Conservation (phyloP, 768 basidiomycete genomes). For the Pulveroboletus ravenelii region DNA sequence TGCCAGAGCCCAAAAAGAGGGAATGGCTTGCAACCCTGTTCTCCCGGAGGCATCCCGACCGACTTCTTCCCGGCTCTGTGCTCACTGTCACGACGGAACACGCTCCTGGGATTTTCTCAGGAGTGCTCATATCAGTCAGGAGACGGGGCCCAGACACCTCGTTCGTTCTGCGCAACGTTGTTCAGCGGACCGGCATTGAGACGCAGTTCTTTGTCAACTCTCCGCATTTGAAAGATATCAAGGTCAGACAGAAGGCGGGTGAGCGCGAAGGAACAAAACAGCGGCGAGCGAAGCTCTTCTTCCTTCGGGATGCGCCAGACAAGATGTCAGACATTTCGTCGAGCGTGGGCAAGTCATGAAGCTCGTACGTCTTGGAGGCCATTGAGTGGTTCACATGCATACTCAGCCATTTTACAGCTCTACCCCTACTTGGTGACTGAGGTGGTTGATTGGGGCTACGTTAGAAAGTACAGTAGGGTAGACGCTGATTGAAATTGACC, state of each 20-base stretch:
- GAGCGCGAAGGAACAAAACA: constrained; percentile 45
- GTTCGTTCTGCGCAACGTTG: constrained; percentile 85
- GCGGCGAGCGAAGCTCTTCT: constrained; percentile 78
- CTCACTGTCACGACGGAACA: constrained; percentile 73
- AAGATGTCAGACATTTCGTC: constrained; percentile 76
- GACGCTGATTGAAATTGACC: not conserved
- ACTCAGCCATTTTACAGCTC: constrained; percentile 8
- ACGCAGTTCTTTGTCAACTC: constrained; percentile 86
- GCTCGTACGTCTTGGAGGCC: constrained; percentile 9
- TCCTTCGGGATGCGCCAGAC: constrained; percentile 74
- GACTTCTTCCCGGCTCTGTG: constrained; percentile 81
- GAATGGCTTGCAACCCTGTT: constrained; percentile 66
- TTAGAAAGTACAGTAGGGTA: constrained; percentile 11
- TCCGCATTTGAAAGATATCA: constrained; percentile 84
- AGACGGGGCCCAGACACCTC: constrained; percentile 82
- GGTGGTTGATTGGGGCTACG: not conserved
- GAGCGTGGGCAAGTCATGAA: constrained; percentile 32
- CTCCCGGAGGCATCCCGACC: constrained; percentile 59
- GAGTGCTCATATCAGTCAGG: constrained; percentile 79
- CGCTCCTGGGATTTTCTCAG: constrained; percentile 80
- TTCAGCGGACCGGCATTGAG: constrained; percentile 90
- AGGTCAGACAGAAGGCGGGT: constrained; percentile 61
- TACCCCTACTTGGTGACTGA: not conserved
- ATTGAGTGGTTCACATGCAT: not conserved
- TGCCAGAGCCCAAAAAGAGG: constrained; percentile 66